phyloP scores from a whole-genome alignment of 257 asterid genomes.

The Solanum boliviense region DNA sequence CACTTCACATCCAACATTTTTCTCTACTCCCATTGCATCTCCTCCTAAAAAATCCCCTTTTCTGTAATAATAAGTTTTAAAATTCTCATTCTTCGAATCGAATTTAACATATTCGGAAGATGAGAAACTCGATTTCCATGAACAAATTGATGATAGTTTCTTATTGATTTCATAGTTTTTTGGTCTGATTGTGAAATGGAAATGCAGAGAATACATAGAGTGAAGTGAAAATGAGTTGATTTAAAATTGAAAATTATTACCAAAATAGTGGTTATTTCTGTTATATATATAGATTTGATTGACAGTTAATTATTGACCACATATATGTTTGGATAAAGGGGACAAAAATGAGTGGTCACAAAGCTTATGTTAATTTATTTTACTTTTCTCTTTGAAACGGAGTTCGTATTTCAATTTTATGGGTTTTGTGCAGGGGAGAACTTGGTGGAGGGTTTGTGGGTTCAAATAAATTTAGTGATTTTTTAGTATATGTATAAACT shows the following conservation, averaged over 20 bases:
- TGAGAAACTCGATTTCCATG: not conserved
- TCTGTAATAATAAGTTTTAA: not conserved
- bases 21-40: not conserved
- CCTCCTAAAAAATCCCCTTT: not conserved
- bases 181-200: not conserved
- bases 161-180: not conserved
- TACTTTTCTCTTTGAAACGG: too few species aligned
- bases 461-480: too few species aligned
- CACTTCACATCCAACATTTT: conserved; percentile 65
- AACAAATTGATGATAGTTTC: not conserved
- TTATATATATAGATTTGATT: not conserved
- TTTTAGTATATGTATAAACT: too few species aligned
- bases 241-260: not conserved
- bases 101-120: not conserved
- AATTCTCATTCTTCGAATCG: not conserved
- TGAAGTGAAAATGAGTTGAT: not conserved
- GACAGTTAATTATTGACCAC: not conserved
- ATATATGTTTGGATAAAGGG: not conserved
- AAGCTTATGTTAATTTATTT: too few species aligned
- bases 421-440: too few species aligned
- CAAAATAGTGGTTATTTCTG: not conserved
- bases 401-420: too few species aligned
- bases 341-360: not conserved
- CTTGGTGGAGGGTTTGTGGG: too few species aligned
- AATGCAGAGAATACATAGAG: not conserved